Evolutionary conservation across 331 rosid genomes (phyloP), one percentile per base, ranked within the genome.

Genomic region (Stylosanthes scabra): DNA sequence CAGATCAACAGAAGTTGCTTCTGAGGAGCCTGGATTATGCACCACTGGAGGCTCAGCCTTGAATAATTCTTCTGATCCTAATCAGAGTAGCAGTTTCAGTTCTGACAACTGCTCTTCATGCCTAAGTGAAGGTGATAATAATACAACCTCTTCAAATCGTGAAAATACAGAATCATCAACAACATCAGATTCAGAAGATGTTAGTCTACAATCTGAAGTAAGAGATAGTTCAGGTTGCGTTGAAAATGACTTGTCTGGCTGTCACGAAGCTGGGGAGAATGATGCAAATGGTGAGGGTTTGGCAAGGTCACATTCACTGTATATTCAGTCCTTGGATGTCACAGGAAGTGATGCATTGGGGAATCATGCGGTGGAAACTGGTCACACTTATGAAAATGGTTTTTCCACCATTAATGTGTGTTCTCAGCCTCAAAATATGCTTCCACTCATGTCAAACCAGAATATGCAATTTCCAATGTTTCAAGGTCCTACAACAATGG

Each of bases 181-280:
- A 68, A 83, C 93, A 66, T 90, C 99, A 46, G 98, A 92, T 85
- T 95, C 98, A n/a, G 98, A 95, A 75, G 96, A 92, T 81, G 85
- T 90, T 50, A 85, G 90, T 86, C 97, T 68, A 79, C 93, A 82
- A 74, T 95, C 87, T 50, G 98, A 89, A 75, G 88, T 81, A 79
- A 87, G 86, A 77, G 95, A 87, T 41, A 80, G 71, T 73, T 78
- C 76, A 42, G 78, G 64, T 41, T 63, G 80, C 66, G 68, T 34
- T 87, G 88, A 80, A 74, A 88, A 78, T 78, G 88, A 78, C 62
- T 81, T 85, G 81, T 75, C 82, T 31, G 87, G 81, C 51, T 77
- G 85, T 82, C 90, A 56, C 61, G 85, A 82, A 81, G 78, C 52
- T 81, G 74, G 70, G 73, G 93, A 81, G 70, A 87, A 78, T 70